Conservation (phyloP, 2,329 filamentous ascomycete species). For the Pseudogymnoascus sp. region DNA sequence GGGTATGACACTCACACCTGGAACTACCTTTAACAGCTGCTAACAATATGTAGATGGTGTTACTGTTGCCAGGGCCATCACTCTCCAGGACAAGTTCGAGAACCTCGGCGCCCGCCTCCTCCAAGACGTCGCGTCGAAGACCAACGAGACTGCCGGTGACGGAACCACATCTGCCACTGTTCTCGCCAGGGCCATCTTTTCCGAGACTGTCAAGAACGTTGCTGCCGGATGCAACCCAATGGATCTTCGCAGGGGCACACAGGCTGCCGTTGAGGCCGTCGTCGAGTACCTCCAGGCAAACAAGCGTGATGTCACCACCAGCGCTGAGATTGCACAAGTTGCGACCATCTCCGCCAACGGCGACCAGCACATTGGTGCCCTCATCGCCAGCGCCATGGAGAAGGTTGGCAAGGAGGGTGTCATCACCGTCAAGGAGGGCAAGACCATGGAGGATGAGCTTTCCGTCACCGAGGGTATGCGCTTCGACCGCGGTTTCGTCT, state of each 20-base stretch:
- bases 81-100: constrained; percentile 97
- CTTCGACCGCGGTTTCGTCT: constrained; percentile 98
- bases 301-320: constrained; percentile 97
- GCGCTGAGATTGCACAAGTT: constrained; percentile 93
- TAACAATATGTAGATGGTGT: constrained; percentile 60
- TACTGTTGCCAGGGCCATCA: constrained; percentile 81
- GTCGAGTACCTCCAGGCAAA: constrained; percentile 91
- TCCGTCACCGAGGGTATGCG: constrained; percentile 99
- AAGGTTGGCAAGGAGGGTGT: constrained; percentile 99
- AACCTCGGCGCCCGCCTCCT: constrained; percentile 95
- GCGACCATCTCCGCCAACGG: constrained; percentile 98
- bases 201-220: constrained; percentile 99
- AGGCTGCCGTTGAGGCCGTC: constrained; percentile 90
- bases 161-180: constrained; percentile 97
- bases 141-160: constrained; percentile 97
- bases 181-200: constrained; percentile 95
- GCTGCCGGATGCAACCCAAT: constrained; percentile 99
- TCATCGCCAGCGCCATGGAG: constrained; percentile 98
- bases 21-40: constrained; percentile 9
- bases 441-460: constrained; percentile 95
- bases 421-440: constrained; percentile 99
- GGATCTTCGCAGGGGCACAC: constrained; percentile 94
- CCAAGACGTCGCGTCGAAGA: constrained; percentile 98
- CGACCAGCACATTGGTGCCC: constrained; percentile 85
- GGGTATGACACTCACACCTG: constrained; percentile 48